phyloP scores from a whole-genome alignment of 768 basidiomycete genomes.

The Tulasnella sp. region DNA sequence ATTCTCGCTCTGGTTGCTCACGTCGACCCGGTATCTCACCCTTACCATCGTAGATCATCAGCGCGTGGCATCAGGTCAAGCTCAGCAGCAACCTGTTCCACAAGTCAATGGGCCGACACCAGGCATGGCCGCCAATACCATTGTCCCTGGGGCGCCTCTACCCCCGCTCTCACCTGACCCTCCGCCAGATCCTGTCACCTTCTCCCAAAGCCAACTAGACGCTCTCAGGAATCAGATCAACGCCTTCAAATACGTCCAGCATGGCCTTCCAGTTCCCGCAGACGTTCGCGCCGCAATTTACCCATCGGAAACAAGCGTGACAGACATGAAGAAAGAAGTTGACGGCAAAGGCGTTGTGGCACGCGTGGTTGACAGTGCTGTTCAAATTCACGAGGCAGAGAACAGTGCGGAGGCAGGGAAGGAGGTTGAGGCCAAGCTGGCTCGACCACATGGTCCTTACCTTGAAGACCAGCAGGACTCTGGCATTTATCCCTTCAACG shows the following conservation, averaged over 20 bases:
- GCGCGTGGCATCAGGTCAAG: not conserved
- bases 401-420: not conserved
- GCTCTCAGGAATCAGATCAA: slow-evolving; percentile 74
- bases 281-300: slow-evolving; percentile 59
- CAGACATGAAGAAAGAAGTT: slow-evolving; percentile 39
- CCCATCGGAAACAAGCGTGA: slow-evolving; percentile 47
- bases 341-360: slow-evolving; percentile 36
- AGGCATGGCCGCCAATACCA: not conserved
- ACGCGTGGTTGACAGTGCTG: slow-evolving; percentile 61
- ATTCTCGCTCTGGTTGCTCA: not conserved
- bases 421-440: not conserved
- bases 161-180: slow-evolving; percentile 32
- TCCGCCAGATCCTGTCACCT: slow-evolving; percentile 59
- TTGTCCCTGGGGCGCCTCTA: slow-evolving; percentile 1
- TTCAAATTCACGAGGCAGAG: slow-evolving; percentile 55
- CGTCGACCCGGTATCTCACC: not conserved
- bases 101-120: not conserved
- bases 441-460: slow-evolving; percentile 53
- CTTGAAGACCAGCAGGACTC: slow-evolving; percentile 72
- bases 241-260: slow-evolving; percentile 63
- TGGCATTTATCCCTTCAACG: slow-evolving; percentile 85
- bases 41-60: not conserved
- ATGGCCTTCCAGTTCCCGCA: slow-evolving; percentile 58
- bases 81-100: not conserved
- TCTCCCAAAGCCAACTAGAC: slow-evolving; percentile 63